A percentile compares a stretch with the other conserved stretches of the same genome.
Evolutionary conservation across 495 filamentous ascomycete species (phyloP).

Genomic region (Annulohypoxylon stygium): DNA sequence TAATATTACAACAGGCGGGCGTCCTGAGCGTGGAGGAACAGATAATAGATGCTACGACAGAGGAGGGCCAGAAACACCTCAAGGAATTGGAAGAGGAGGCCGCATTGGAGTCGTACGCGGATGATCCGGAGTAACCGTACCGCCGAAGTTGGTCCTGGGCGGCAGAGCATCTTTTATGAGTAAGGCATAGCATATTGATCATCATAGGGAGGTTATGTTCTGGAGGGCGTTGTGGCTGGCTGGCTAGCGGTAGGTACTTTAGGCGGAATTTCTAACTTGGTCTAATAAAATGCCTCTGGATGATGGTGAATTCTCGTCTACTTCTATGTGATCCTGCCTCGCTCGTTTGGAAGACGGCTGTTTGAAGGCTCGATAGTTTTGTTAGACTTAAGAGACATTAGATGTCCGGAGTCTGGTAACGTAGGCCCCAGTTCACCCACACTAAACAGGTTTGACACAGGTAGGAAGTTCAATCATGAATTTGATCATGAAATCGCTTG

Average conservation of each 20-base stretch:
- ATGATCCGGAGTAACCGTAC: constrained; percentile 53
- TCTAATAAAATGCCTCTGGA: background rate
- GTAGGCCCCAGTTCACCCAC: background rate
- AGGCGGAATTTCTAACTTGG: background rate
- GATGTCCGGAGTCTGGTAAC: background rate
- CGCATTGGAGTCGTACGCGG: constrained; percentile 50
- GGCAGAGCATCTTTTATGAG: background rate
- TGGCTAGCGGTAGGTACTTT: background rate
- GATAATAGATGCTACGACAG: constrained; percentile 95
- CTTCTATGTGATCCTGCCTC: background rate
- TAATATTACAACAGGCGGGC: constrained; percentile 66
- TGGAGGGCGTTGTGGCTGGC: constrained; percentile 3
- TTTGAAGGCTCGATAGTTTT: background rate
- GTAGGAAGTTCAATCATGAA: background rate
- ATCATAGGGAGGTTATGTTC: constrained; percentile 3
- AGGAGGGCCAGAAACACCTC: constrained; percentile 83
- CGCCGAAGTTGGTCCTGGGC: constrained; percentile 5
- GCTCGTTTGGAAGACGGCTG: background rate
- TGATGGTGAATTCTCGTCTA: background rate
- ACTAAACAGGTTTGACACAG: background rate
- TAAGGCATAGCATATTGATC: background rate
- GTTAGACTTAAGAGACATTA: background rate
- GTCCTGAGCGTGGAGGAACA: constrained; percentile 93
- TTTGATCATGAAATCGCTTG: background rate
- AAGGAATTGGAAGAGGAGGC: constrained; percentile 77